These are phyloP conservation scores for Alternaria conjuncta DNA, from an alignment of 2,329 filamentous ascomycete species.

Conservation along the genomic window DNA sequence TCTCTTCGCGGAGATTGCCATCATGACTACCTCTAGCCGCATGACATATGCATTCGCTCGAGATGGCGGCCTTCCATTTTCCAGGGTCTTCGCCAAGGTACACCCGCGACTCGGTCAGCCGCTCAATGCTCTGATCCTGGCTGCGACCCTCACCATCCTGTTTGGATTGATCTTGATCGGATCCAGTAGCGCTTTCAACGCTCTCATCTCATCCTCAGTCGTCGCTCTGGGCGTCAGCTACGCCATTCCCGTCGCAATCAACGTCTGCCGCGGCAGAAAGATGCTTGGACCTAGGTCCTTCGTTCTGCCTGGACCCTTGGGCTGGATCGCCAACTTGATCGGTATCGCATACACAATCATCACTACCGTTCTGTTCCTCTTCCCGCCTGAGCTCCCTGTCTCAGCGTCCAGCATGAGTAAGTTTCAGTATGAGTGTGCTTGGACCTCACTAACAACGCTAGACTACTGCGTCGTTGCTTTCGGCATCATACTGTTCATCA, in stretches of 20 bases:
- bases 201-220: conserved; percentile 73
- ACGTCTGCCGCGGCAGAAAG: conserved; percentile 69
- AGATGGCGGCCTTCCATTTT: conserved; percentile 71
- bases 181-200: conserved; percentile 71
- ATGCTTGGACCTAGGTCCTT: conserved; percentile 68
- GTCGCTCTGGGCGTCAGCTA: conserved; percentile 76
- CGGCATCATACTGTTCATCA: conserved; percentile 64
- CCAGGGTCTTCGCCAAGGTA: conserved; percentile 65
- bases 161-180: conserved; percentile 75
- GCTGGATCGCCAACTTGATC: conserved; percentile 65
- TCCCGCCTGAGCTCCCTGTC: conserved; percentile 71
- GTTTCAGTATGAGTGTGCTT: conserved; percentile 20
- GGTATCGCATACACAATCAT: conserved; percentile 71
- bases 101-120: conserved; percentile 68
- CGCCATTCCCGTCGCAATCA: conserved; percentile 74
- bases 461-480: conserved; percentile 64
- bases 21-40: conserved; percentile 70
- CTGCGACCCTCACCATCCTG: conserved; percentile 66
- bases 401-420: conserved; percentile 72
- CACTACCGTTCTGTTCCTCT: conserved; percentile 78
- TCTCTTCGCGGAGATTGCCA: conserved; percentile 66
- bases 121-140: conserved; percentile 69
- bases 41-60: conserved; percentile 72
- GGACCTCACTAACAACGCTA: conserved; percentile 23
- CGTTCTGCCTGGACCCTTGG: conserved; percentile 60